Base-by-base conservation (phyloP, 805 yeast genomes). In the Metschnikowia cerradonensis region DNA sequence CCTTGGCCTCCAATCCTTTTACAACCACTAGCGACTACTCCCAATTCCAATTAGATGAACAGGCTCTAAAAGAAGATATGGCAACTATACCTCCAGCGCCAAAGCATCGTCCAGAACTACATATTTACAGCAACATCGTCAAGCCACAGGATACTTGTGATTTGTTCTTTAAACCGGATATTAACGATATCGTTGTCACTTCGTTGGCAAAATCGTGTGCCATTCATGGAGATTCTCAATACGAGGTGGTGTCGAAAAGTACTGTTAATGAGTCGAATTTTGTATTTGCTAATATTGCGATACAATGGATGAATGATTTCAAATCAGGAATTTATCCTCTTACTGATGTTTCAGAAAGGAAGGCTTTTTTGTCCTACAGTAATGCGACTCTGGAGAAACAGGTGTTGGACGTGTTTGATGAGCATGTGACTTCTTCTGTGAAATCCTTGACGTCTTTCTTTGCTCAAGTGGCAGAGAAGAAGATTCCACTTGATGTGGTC, bases 101-200 rank as follows among this genome's bases (percentile, higher is more conserved):
- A 14, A 45, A 41, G 2, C 46, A 55, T 20, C 53, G 51, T 3
- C 42, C 62, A 54, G 42, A 36, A 10, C 35, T 19, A 11, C 34
- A 41, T 13, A 47, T 55, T 10, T 56, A 44, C 42, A 41, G 38
- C 19, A 67, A 71, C 32, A 68, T 73, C 41, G 53, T 62, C 14
- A 61, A 63, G 38, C 77, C 78, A 0, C 65, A 67, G 26, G 61
- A 62, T 40, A 60, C 67, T 3, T 64, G 68, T n/a, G 76, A 72
- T 49, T 49, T 70, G 14, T 53, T 69, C n/a, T 58, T 67, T 4
- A 59, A 56, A 10, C 68, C 71, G 0, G 52, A 52, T 6, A 54
- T 60, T 34, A 68, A 63, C 41, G 76, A 73, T 51, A 50, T 63
- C 14, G 50, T 71, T 47, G 58, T 64, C 17, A 60, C 75, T 0